Conservation (phyloP, 2,329 filamentous ascomycete genomes). For the Aspergillus neotritici region DNA sequence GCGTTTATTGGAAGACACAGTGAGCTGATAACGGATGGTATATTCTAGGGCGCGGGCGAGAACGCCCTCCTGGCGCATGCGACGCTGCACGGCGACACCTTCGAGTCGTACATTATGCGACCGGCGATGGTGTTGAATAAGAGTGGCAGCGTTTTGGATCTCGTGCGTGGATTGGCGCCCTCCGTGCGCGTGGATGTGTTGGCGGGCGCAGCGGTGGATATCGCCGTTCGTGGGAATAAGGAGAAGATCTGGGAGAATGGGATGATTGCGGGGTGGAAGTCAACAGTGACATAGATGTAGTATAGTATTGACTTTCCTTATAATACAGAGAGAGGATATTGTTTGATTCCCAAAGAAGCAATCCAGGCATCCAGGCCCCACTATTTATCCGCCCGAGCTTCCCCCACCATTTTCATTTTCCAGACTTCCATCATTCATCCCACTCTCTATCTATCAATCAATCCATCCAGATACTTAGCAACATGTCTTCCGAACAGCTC, state of each 20-base stretch:
- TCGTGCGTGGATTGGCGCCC: conserved; percentile 9
- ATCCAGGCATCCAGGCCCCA: neutral
- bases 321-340: too few species aligned
- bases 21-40: too few species aligned
- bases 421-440: neutral
- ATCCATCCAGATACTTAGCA: conserved; percentile 3
- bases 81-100: neutral
- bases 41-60: neutral
- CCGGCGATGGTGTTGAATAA: conserved; percentile 1
- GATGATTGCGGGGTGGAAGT: neutral
- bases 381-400: neutral
- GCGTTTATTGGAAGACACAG: too few species aligned
- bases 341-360: neutral
- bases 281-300: neutral
- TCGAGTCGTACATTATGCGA: conserved; percentile 4
- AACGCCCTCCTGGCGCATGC: neutral
- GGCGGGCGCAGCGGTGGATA: conserved; percentile 10
- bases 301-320: too few species aligned
- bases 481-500: conserved; percentile 29
- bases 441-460: neutral
- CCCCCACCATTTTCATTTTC: neutral
- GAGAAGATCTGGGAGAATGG: conserved; percentile 13
- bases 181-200: conserved; percentile 14
- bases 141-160: neutral
- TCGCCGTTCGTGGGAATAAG: conserved; percentile 11